phyloP scores from a whole-genome alignment of 2,329 filamentous ascomycete genomes.

The Microdochium nivale region DNA sequence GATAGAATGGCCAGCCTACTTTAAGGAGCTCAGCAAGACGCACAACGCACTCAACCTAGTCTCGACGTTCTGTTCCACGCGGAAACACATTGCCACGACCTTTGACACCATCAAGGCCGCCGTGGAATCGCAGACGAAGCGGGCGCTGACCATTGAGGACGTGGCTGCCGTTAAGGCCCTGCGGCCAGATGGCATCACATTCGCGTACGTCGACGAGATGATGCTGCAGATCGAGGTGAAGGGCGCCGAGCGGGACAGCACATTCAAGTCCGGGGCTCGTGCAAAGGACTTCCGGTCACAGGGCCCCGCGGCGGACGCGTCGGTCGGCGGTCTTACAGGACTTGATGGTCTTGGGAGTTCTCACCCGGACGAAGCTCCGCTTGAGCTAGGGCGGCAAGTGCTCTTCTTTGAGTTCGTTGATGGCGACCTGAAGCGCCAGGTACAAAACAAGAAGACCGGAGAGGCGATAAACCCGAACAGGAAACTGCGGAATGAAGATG shows the following conservation, averaged over 20 bases:
- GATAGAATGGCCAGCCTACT: conserved; percentile 62
- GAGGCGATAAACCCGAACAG: conserved; percentile 60
- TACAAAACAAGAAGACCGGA: conserved; percentile 62
- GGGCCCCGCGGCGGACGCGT: conserved; percentile 42
- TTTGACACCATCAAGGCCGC: conserved; percentile 80
- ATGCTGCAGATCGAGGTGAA: conserved; percentile 73
- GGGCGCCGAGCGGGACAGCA: conserved; percentile 56
- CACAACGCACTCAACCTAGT: conserved; percentile 85
- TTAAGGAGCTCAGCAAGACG: conserved; percentile 64
- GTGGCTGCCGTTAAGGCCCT: conserved; percentile 74
- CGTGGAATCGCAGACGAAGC: conserved; percentile 75
- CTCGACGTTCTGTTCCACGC: conserved; percentile 88
- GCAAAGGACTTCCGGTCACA: conserved; percentile 41
- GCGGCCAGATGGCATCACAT: conserved; percentile 69
- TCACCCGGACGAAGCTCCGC: conserved; percentile 19
- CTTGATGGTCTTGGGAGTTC: conserved; percentile 28
- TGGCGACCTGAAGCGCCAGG: conserved; percentile 78
- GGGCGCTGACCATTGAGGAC: conserved; percentile 63
- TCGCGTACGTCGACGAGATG: conserved; percentile 78
- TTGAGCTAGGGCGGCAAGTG: conserved; percentile 49
- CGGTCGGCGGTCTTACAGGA: conserved; percentile 47
- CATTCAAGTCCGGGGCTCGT: conserved; percentile 50
- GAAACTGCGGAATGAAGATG: conserved; percentile 64
- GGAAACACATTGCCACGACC: conserved; percentile 86
- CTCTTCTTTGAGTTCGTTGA: conserved; percentile 90